Evolutionary conservation across 2,329 filamentous ascomycete genomes (phyloP).

Genomic region (Calonectria naviculata): DNA sequence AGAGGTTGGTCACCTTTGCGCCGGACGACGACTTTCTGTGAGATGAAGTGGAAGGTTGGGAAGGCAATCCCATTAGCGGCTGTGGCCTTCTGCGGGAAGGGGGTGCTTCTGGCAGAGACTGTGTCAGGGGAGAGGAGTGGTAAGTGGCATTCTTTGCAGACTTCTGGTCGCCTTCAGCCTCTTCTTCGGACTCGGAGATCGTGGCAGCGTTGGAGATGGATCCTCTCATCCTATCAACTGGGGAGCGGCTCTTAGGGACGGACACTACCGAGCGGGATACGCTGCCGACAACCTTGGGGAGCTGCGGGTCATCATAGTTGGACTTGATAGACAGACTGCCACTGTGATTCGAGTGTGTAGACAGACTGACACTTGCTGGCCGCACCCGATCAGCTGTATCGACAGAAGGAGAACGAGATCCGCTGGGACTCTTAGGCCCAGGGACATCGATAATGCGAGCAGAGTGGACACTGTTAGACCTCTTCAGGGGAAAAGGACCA

Average conservation of each 20-base stretch:
- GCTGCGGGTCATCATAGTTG: slow-evolving; percentile 53
- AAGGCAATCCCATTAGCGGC: slow-evolving; percentile 22
- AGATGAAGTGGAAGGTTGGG: slow-evolving; percentile 24
- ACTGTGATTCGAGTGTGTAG: slow-evolving; percentile 50
- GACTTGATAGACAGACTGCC: slow-evolving; percentile 50
- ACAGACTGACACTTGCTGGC: slow-evolving; percentile 48
- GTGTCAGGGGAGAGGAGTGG: slow-evolving; percentile 36
- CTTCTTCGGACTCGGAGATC: slow-evolving; percentile 59
- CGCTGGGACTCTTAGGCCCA: slow-evolving; percentile 61
- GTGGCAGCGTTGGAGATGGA: slow-evolving; percentile 44
- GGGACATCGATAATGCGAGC: slow-evolving; percentile 69
- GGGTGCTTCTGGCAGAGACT: slow-evolving; percentile 36
- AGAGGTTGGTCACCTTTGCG: slow-evolving; percentile 50
- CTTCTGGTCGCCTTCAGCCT: slow-evolving; percentile 33
- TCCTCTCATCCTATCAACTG: slow-evolving; percentile 45
- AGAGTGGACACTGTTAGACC: slow-evolving; percentile 63
- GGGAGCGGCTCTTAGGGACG: slow-evolving; percentile 42
- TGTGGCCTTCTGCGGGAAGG: slow-evolving; percentile 34
- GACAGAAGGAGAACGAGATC: slow-evolving; percentile 61
- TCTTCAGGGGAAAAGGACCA: slow-evolving; percentile 49
- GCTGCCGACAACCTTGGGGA: slow-evolving; percentile 34
- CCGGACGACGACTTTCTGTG: slow-evolving; percentile 37
- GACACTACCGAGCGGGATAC: slow-evolving; percentile 35
- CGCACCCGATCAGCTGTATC: slow-evolving; percentile 57
- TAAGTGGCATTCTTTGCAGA: slow-evolving; percentile 33